These are phyloP conservation scores for Didymella glomerata DNA, from an alignment of 2,329 filamentous ascomycete genomes.

Conservation along the genomic window DNA sequence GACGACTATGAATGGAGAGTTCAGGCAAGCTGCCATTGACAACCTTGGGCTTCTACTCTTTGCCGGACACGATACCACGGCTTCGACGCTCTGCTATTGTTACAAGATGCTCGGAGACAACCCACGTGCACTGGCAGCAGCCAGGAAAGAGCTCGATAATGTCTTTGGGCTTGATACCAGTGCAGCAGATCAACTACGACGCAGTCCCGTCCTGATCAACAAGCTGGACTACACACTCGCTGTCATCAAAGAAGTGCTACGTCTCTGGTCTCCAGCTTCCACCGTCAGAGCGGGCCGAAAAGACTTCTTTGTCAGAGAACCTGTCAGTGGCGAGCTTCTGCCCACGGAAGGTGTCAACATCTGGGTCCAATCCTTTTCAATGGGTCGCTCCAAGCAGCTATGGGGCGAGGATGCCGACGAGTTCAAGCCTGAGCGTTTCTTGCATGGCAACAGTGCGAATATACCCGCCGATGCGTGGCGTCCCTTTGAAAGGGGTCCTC, in stretches of 20 bases:
- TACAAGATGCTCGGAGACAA: constrained; percentile 40
- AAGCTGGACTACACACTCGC: constrained; percentile 42
- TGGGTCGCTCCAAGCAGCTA: constrained; percentile 29
- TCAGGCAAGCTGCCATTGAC: constrained; percentile 33
- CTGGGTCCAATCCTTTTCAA: constrained; percentile 27
- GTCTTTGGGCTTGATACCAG: constrained; percentile 39
- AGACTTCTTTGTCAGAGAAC: constrained; percentile 26
- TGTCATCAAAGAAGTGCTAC: constrained; percentile 49
- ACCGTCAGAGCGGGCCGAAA: constrained; percentile 33
- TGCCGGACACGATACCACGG: constrained; percentile 49
- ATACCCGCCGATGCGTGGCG: constrained; percentile 37
- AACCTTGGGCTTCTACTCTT: constrained; percentile 38
- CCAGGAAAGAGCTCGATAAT: constrained; percentile 42
- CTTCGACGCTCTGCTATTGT: constrained; percentile 44
- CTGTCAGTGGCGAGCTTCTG: constrained; percentile 29
- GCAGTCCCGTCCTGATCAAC: constrained; percentile 41
- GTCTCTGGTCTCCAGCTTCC: constrained; percentile 46
- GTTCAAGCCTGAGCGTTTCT: constrained; percentile 40
- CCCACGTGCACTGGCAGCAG: constrained; percentile 28
- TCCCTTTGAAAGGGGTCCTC: constrained; percentile 52
- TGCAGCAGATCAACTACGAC: constrained; percentile 24
- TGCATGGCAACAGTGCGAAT: constrained; percentile 25
- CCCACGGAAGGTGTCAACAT: constrained; percentile 32
- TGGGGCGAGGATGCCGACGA: constrained; percentile 30
- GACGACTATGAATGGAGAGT: constrained; percentile 35